Percentiles rank a stretch among this genome's conserved stretches.
Evolutionary conservation across 768 basidiomycete genomes (phyloP).

Genomic region (Tylopilus plumbeoviolaceoides): DNA sequence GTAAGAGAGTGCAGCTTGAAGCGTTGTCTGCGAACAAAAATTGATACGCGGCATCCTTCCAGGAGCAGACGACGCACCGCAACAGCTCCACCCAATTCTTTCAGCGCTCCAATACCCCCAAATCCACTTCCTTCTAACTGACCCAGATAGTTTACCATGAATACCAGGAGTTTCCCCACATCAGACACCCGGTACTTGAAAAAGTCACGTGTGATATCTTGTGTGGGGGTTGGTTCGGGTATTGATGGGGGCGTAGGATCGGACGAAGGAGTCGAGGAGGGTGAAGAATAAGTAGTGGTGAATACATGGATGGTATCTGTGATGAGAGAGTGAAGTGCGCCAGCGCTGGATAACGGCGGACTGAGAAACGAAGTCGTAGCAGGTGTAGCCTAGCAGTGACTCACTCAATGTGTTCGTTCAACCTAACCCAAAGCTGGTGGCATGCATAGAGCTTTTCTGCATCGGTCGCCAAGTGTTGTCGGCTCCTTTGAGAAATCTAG

Average conservation of each 20-base stretch:
- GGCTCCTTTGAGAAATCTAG: slow-evolving; percentile 77
- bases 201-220: slow-evolving; percentile 81
- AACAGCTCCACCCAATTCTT: slow-evolving; percentile 44
- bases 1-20: slow-evolving; percentile 40
- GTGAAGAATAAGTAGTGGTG: slow-evolving; percentile 42
- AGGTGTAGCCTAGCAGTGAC: slow-evolving; percentile 19
- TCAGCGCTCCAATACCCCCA: slow-evolving; percentile 23
- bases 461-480: slow-evolving; percentile 72
- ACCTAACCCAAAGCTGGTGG: slow-evolving; percentile 74
- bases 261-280: slow-evolving; percentile 13
- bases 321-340: slow-evolving; percentile 56
- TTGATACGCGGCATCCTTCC: neutral
- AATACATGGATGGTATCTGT: slow-evolving; percentile 66
- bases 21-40: slow-evolving; percentile 47
- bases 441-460: slow-evolving; percentile 85
- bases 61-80: slow-evolving; percentile 45
- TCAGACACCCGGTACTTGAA: slow-evolving; percentile 66
- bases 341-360: slow-evolving; percentile 36
- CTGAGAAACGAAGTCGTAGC: neutral
- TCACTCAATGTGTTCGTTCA: slow-evolving; percentile 66
- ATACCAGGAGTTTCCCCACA: slow-evolving; percentile 63
- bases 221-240: slow-evolving; percentile 48
- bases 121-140: slow-evolving; percentile 25
- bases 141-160: slow-evolving; percentile 40
- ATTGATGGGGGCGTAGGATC: slow-evolving; percentile 24